Evolutionary conservation across 1,284 basidiomycete species (phyloP), one percentile per base, ranked within the genome.

Genomic region (Bjerkandera adusta): DNA sequence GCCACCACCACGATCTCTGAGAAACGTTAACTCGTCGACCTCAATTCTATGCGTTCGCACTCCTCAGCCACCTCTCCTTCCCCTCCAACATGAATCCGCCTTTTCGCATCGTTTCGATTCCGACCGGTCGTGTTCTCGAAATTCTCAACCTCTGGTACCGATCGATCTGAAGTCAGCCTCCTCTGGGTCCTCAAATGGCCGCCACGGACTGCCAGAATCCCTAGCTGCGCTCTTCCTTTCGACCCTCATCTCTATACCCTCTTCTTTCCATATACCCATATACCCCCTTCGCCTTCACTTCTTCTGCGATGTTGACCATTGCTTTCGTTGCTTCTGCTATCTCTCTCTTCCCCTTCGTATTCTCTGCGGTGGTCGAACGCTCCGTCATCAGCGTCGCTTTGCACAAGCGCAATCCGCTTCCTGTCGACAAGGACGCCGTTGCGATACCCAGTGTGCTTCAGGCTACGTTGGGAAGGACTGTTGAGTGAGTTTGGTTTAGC

Each of bases 291-390:
- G n/a, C 18, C 10, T 16, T 40, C 34, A n/a, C 36, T 32, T 39
- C 26, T 36, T 11, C 47, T 18, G 36, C 36, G 50, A 52, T 52
- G 50, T 48, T 52, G 50, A 52, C 42, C 50, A 52, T 52, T 47
- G 43, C 47, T 26, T 49, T 52, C 22, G 37, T 48, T 27, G 11
- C 32, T 34, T 42, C 13, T 25, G 34, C 43, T 29, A n/a, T 41
- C 12, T 32, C n/a, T 5, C 21, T 36, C 24, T 24, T 38, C 8
- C 29, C 43, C n/a, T 33, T 41, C 10, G 42, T 47, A 15, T 38
- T 39, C 24, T 39, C 46, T 13, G 5, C 43, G 16, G 10, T n/a
- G 4, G 27, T 18, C 10, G 25, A 5, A 6, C 33, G 36, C 15
- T 12, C 22, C 26, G 48, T 22, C 3, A 29, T 36, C 12, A 7